Evolutionary conservation across 1,284 basidiomycete genomes (phyloP), one percentile per base, ranked within the genome.

Genomic region (Sanghuangporus weigelae): DNA sequence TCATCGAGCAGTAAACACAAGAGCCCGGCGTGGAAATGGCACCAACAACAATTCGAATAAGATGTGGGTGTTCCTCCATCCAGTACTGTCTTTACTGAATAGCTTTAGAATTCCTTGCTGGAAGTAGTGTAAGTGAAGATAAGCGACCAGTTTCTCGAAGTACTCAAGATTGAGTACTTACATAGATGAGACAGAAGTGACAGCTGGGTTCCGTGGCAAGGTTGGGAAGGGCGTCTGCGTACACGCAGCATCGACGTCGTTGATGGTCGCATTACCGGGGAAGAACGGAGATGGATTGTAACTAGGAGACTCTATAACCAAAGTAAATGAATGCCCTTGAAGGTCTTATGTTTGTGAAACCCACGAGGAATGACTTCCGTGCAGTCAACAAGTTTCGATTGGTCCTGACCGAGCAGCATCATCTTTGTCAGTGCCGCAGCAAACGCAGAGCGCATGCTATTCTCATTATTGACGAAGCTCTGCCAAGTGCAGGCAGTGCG

Each of bases 401-500:
- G 53, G 65, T 70, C 67, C 56, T 76, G 74, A 7, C 75, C 76
- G 36, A 76, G 65, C 12, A 70, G 57, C n/a, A 73, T 69, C 57
- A 77, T 63, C 67, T 76, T 77, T 7, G 67, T 58, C 75, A 77
- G 76, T n/a, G 69, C 75, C 7, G 62, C 54, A n/a, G 38, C 42
- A 59, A 67, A 67, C n/a, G 35, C 50, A 44, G 23, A 50, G n/a
- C 51, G 40, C 54, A 67, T 64, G 10, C 14, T 26, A 7, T 55
- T 39, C 56, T 67, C 63, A 36, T 63, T 40, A 50, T 63, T 65
- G 42, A 67, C 57, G 21, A 65, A 60, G 11, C 48, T 40, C 54
- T 67, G 66, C 66, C 66, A 67, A 31, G 51, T 55, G 62, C 66
- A 67, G n/a, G 64, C 60, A 44, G 67, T 68, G n/a, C 66, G 61